Percentiles rank a stretch among this genome's conserved stretches.
Evolutionary conservation across 2,329 filamentous ascomycete species (phyloP).

Genomic region (Elsinoe ampelina): DNA sequence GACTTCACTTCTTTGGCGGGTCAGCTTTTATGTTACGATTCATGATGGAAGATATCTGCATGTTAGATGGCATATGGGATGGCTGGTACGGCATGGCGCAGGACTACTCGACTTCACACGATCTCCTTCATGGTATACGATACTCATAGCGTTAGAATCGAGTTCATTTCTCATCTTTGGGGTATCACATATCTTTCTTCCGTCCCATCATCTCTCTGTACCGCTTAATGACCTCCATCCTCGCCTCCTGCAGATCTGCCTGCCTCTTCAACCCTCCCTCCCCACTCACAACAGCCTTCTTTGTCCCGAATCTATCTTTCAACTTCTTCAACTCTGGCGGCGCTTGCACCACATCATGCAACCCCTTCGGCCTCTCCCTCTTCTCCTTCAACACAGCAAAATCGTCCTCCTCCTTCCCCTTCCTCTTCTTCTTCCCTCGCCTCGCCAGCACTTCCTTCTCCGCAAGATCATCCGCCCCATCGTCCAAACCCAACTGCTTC

Average conservation of each 20-base stretch:
- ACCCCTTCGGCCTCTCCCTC: slow-evolving; percentile 44
- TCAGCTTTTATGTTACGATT: neutral
- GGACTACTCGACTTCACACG: neutral
- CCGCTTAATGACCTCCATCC: slow-evolving; percentile 61
- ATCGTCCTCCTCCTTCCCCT: slow-evolving; percentile 51
- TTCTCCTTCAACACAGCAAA: slow-evolving; percentile 66
- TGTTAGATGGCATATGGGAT: neutral
- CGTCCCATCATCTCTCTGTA: slow-evolving; percentile 59
- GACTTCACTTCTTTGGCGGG: neutral
- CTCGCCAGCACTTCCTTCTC: slow-evolving; percentile 50
- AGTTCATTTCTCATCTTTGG: neutral
- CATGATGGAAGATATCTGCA: neutral
- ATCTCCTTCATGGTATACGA: neutral
- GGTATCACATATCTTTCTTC: slow-evolving; percentile 7
- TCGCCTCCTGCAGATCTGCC: slow-evolving; percentile 62
- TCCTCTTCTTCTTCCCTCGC: slow-evolving; percentile 32
- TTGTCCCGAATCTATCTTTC: slow-evolving; percentile 55
- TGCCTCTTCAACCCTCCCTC: slow-evolving; percentile 61
- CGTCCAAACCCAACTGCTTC: slow-evolving; percentile 55
- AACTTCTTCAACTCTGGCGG: slow-evolving; percentile 62
- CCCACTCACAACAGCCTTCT: slow-evolving; percentile 56
- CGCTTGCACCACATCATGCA: slow-evolving; percentile 57
- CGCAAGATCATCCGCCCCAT: slow-evolving; percentile 59
- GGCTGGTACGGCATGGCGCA: neutral
- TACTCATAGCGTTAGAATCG: neutral